Evolutionary conservation across 441 rosid genomes (phyloP), one percentile per base, ranked within the genome.

Genomic region (Pelargonium citronellum): DNA sequence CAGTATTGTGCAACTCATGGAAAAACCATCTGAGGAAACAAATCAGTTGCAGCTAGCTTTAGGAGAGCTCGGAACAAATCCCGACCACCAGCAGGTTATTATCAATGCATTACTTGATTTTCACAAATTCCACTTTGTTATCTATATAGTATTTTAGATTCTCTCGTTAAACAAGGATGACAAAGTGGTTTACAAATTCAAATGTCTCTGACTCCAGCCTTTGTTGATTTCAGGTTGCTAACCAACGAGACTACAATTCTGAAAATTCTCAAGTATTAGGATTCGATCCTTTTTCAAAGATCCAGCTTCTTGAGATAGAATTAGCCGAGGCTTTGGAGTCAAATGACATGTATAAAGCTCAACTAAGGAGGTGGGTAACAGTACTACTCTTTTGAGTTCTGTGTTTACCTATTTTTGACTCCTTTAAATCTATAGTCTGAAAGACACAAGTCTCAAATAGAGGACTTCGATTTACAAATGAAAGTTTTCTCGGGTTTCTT

Each of bases 231-330:
- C 82, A 81, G 89, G 79, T 68, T 57, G 74, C 65, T 37, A 69
- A 70, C 43, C 30, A 66, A 34, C 34, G 39, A 64, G 63, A 65
- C 53, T 16, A 57, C 58, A 62, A 67, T 30, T 66, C 69, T 17
- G 74, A 69, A 73, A 76, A 73, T 69, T 66, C 61, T 65, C 53
- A 58, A 30, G 64, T 47, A 13, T 67, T 57, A 86, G 90, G 82
- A 15, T 66, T 67, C 8, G 86, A 83, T 71, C 77, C 74, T 51
- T 67, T 72, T 66, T 81, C 83, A 41, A 81, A 83, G 75, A 73
- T 85, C 20, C 80, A 75, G 67, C 72, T 61, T 55, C 93, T 81
- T 62, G 85, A 82, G 65, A 74, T 77, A 49, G 81, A 83, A 64
- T 68, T 78, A 61, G 71, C 73, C 44, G 79, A 76, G 71, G 75